Base-by-base conservation (phyloP, 805 yeast species). In the Candida arabinofermentans region DNA sequence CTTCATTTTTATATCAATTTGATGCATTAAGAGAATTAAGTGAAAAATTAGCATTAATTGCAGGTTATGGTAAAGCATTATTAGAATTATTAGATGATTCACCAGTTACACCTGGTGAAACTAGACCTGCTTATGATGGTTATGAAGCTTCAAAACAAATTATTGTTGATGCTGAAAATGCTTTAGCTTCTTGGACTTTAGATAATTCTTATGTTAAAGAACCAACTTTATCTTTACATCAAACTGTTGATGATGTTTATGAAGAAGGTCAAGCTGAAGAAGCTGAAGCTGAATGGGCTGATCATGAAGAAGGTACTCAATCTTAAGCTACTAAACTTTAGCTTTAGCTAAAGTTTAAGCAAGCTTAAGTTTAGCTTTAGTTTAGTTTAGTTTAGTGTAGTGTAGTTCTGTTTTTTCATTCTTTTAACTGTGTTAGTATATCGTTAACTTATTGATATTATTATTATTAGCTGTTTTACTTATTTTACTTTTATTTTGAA, bases 71-170 rank as follows among this genome's bases (percentile, higher is more conserved):
- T 69, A 85, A 85, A 70, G 93, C 91, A 24, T 67, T 86, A 44
- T 72, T 86, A 60, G 91, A 85, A 69, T 74, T 86, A 61, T 73
- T 86, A 61, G 95, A 86, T 59, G 93, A 85, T 59, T 70, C 87
- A 48, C 86, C 93, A 48, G 91, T 86, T 39, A 84, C 91, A 45
- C 95, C 95, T 45, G 95, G 95, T 73, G 95, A 86, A 71, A 84
- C 91, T 37, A 83, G 93, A 79, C 84, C 90, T 31, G 84, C 90
- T 44, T 85, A 85, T 64, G 95, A 85, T 57, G 95, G 95, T 54
- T 85, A 84, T 64, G 93, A 85, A 65, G 89, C 91, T 36, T 83
- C 91, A 32, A 85, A 84, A 70, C 95, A 85, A 69, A 85, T 85
- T 65, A 84, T 85, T 57, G 80, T 85, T 54, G 95, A 85, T 59